phyloP scores from a whole-genome alignment of 2,329 filamentous ascomycete species.

The Neonectria magnoliae region DNA sequence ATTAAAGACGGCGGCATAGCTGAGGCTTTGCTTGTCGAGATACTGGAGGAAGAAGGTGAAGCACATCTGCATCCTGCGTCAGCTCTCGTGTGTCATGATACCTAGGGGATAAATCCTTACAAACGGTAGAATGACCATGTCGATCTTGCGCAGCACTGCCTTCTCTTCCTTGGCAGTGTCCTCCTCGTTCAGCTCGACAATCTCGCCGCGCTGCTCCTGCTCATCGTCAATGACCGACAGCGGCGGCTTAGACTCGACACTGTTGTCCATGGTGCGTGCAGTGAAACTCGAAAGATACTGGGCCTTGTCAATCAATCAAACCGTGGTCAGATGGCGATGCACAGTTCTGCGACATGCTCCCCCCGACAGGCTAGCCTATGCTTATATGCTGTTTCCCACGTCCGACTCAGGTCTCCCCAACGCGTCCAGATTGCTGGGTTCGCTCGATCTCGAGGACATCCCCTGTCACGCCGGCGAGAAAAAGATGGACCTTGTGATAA shows the following conservation, averaged over 20 bases:
- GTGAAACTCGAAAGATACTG: not conserved
- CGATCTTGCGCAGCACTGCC: conserved; percentile 47
- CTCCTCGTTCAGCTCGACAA: conserved; percentile 18
- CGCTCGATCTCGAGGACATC: conserved; percentile 6
- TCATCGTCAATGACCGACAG: conserved; percentile 11
- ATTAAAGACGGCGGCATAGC: conserved; percentile 59
- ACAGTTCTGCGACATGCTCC: not conserved
- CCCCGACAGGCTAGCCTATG: conserved; percentile 10
- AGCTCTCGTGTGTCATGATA: not conserved
- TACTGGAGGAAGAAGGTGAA: conserved; percentile 56
- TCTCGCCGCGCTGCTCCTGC: conserved; percentile 20
- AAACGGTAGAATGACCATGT: conserved; percentile 45
- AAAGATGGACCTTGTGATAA: conserved; percentile 17
- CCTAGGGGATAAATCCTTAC: conserved; percentile 23
- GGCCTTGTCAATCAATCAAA: not conserved
- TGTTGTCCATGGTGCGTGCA: not conserved
- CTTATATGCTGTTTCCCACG: conserved; percentile 18
- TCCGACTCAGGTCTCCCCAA: not conserved
- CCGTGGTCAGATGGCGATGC: not conserved
- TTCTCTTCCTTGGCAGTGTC: conserved; percentile 44
- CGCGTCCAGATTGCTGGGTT: conserved; percentile 4
- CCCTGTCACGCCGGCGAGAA: not conserved
- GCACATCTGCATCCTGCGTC: conserved; percentile 44
- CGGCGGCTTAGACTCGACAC: conserved; percentile 15
- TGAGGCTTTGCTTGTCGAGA: conserved; percentile 60